phyloP scores from a whole-genome alignment of 805 yeast genomes.

The Pichia cabralensis region DNA sequence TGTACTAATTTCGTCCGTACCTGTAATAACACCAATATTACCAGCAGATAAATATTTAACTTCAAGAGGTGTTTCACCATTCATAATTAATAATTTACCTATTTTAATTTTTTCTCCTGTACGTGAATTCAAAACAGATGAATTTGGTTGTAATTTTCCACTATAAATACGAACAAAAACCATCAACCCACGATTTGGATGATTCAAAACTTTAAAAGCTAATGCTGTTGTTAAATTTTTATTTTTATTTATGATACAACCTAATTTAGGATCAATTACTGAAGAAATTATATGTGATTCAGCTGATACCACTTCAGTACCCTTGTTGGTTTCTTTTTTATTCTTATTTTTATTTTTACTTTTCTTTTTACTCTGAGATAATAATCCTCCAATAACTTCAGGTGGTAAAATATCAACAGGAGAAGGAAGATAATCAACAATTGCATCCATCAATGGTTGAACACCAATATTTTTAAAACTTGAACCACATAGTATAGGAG shows the following conservation, averaged over 20 bases:
- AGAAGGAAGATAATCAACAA: conserved; percentile 68
- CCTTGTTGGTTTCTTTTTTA: conserved; percentile 1
- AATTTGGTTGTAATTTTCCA: conserved; percentile 58
- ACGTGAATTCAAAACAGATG: conserved; percentile 56
- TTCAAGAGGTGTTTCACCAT: conserved; percentile 77
- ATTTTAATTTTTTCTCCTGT: conserved; percentile 58
- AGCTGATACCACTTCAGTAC: conserved; percentile 9
- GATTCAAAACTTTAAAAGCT: conserved; percentile 87
- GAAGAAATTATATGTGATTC: conserved; percentile 20
- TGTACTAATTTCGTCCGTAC: conserved; percentile 64
- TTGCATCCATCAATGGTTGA: conserved; percentile 84
- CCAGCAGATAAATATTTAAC: conserved; percentile 59
- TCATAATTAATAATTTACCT: conserved; percentile 68
- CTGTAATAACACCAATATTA: conserved; percentile 84
- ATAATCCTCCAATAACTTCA: conserved; percentile 27
- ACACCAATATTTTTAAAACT: conserved; percentile 90
- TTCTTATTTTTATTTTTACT: conserved; percentile 12
- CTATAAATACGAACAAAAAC: conserved; percentile 83
- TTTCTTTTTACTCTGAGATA: conserved; percentile 11
- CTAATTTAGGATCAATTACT: conserved; percentile 31
- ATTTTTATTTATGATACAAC: conserved; percentile 46
- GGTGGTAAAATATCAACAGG: conserved; percentile 61
- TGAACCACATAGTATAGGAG: conserved; percentile 89
- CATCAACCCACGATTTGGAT: conserved; percentile 73
- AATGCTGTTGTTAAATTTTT: conserved; percentile 63